Evolutionary conservation across 2,329 filamentous ascomycete species (phyloP).

Genomic region (Teratosphaeriaceae sp.): DNA sequence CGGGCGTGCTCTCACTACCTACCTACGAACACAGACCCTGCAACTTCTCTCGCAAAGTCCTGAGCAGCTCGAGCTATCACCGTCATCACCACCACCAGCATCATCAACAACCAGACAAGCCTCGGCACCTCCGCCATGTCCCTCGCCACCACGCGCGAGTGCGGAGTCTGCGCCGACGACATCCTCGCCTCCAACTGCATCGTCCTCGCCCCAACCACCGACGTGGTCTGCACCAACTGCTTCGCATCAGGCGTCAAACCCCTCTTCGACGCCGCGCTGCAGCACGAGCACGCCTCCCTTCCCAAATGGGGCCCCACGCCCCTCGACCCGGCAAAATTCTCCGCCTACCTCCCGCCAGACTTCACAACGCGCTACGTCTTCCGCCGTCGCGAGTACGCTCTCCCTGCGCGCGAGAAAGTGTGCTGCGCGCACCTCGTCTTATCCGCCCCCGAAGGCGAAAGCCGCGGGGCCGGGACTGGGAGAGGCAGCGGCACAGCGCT

Average conservation of each 20-base stretch:
- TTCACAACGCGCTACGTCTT: slow-evolving; percentile 3
- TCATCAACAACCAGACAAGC: too few species aligned
- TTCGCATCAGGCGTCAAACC: slow-evolving; percentile 1
- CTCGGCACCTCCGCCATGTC: too few species aligned
- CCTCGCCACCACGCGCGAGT: neutral
- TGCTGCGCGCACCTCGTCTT: slow-evolving; percentile 4
- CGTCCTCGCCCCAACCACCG: neutral
- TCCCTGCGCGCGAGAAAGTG: slow-evolving; percentile 2
- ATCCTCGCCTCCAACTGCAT: neutral
- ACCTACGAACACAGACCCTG: too few species aligned
- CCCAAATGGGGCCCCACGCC: slow-evolving; percentile 2
- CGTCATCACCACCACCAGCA: neutral
- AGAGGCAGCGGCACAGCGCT: neutral
- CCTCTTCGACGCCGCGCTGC: slow-evolving; percentile 5
- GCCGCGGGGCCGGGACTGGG: too few species aligned
- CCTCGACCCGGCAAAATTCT: slow-evolving; percentile 4
- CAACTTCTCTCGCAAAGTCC: too few species aligned
- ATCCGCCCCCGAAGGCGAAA: neutral
- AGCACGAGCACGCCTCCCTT: slow-evolving; percentile 5
- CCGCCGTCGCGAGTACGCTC: slow-evolving; percentile 4
- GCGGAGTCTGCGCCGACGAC: slow-evolving; percentile 5
- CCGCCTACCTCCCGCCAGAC: neutral
- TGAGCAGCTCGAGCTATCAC: neutral
- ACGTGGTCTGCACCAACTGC: slow-evolving; percentile 6
- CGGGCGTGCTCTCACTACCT: too few species aligned